Evolutionary conservation across 805 yeast species (phyloP), one percentile per base, ranked within the genome.

Genomic region (Ogataea ramenticola): DNA sequence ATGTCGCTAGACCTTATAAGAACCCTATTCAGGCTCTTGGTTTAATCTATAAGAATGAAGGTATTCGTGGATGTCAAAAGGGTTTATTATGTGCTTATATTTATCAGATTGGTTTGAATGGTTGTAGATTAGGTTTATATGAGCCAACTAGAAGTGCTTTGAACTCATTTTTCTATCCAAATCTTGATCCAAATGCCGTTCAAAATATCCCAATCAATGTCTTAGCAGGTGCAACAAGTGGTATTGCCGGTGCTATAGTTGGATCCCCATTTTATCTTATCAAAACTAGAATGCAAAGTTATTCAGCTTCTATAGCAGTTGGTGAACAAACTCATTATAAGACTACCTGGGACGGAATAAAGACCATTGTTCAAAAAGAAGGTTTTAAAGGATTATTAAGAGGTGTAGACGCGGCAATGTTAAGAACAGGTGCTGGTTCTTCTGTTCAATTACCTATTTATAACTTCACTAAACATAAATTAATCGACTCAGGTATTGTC

Each of bases 201-300:
- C 83, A 79, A 57, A 66, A 64, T 51, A 56, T 71, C 46, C 65
- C 67, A 22, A 74, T 91, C 37, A 90, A 89, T 55, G 82, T 91
- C 16, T 58, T 71, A 30, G 74, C 96, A 1, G 99, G 98, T 51
- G 86, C 86, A 8, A 51, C 76, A 3, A 82, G 96, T 2, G 99
- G 99, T 45, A 75, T 83, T 20, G 80, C 88, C 37, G 99, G 98
- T 46, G 96, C 96, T 16, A 66, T 84, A 26, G 55, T 86, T 33
- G 96, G 97, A 4, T 87, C 96, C 2, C 99, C 99, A 11, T 76
- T 93, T 58, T 93, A 86, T 61, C 74, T 93, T 52, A 80, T 93
- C 52, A 93, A 93, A 68, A 95, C 97, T 1, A 77, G 99, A 70
- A 87, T 93, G 95, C 99, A 93, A 68, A 85, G 97, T 2, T 93